Base-by-base conservation (phyloP, 352 stramenopile species). In the Phytophthora pistaciae region DNA sequence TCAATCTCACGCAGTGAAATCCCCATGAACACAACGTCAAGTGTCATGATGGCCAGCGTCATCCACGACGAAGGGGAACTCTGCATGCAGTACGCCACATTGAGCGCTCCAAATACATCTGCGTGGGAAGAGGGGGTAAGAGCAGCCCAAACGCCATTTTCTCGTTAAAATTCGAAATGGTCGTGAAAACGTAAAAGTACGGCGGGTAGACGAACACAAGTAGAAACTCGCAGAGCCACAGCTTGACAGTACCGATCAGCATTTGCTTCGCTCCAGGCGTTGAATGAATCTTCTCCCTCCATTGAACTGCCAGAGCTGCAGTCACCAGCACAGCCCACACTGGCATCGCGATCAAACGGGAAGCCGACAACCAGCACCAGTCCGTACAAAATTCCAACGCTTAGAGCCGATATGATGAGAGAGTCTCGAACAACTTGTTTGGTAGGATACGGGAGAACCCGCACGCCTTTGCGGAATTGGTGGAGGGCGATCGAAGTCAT, bases 1-100 rank as follows among this genome's bases (percentile, higher is more conserved):
- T 58, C 54, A 16, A 74, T 33, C 5, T 74, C 55, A 0, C 46
- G n/a, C n/a, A 65, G 59, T 2, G 60, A 60, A 4, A 69, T 6
- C 1, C 18, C 46, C 48, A 62, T 60, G 6, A 62, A 25, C 11
- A 49, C 2, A 11, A 53, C 0, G 27, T 74, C 66, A 13, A 62
- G 36, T 9, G 36, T 21, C 68, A 75, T 64, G 18, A 71, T 44
- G 4, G 21, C 52, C 6, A 61, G 36, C 1, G 60, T 61, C 20
- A 48, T 31, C 54, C 54, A 60, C 11, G 48, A 16, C 9, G 8
- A 18, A 6, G 21, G 16, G 16, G 38, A 44, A 44, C 31, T 49
- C n/a, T 60, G 54, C 54, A 49, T 60, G 31, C 54, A 60, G 54
- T 60, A 60, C n/a, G 54, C 54, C 3, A 60, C 54, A 31, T 48